phyloP scores from a whole-genome alignment of 2,329 filamentous ascomycete genomes.

The Exophiala aquamarina region DNA sequence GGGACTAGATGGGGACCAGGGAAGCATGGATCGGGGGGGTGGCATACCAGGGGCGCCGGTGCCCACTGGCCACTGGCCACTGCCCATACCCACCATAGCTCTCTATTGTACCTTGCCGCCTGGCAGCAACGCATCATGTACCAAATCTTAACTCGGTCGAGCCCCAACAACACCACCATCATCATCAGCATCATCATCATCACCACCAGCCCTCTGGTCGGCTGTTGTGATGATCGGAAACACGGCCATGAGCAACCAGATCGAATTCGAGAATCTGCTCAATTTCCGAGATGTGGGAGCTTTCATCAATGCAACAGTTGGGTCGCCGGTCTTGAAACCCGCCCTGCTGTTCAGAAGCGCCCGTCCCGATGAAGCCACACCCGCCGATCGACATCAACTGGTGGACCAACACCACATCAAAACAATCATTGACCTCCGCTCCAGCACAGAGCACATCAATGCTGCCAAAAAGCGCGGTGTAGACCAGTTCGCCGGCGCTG shows the following conservation, averaged over 20 bases:
- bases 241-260: not conserved
- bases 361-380: conserved; percentile 69
- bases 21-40: too few relatives aligned
- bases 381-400: conserved; percentile 62
- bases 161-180: too few relatives aligned
- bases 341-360: conserved; percentile 69
- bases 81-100: too few relatives aligned
- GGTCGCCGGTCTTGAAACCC: conserved; percentile 52
- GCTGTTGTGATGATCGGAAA: too few relatives aligned
- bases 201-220: too few relatives aligned
- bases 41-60: too few relatives aligned
- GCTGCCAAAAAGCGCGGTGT: conserved; percentile 61
- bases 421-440: conserved; percentile 76
- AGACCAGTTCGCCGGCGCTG: conserved; percentile 44
- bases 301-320: conserved; percentile 45
- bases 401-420: conserved; percentile 62
- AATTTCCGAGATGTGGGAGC: conserved; percentile 77
- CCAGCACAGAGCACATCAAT: conserved; percentile 73
- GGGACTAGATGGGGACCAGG: too few relatives aligned
- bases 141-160: too few relatives aligned
- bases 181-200: too few relatives aligned
- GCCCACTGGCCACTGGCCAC: too few relatives aligned
- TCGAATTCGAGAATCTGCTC: conserved; percentile 57
- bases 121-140: too few relatives aligned
- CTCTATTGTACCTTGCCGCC: too few relatives aligned